Evolutionary conservation across 2,329 filamentous ascomycete species (phyloP), one percentile per base, ranked within the genome.

Genomic region (Phoma herbarum): DNA sequence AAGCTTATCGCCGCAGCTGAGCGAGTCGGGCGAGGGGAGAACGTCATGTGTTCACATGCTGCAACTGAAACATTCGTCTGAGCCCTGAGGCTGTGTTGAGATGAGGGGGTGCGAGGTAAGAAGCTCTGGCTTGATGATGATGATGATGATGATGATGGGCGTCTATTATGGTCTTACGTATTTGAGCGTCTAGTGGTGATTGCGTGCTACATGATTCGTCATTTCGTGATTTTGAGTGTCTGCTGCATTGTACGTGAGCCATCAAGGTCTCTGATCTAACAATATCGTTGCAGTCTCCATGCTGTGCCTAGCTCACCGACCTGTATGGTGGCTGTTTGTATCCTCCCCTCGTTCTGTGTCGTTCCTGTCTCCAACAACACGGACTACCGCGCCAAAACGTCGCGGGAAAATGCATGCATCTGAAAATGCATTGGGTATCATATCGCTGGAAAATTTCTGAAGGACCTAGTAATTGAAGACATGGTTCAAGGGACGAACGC

Each of bases 401-500:
- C 26, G 50, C 50, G 45, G 20, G 26, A 12, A 35, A 54, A 41
- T 35, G 31, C 41, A 18, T 57, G 41, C 50, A 51, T 54, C 20
- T 42, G 11, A 5, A 26, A 42, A 59, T 45, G 51, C 56, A 54
- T 2, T 42, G 56, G 56, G 56, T 59, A 59, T 59, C 56, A 59
- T 59, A 42, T 50, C 9, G 31, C 22, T 46, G 26, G 22, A 59
- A 54, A 46, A 31, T 26, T 28, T 28, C 4, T 18, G 33, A 51
- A 46, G 28, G 26, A 44, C 28, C 9, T 39, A 25, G 35, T 31
- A 33, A 31, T 10, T 41, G 5, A 31, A 28, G 29, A 18, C 41
- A 41, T 20, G 33, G 41, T 52, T 71, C 63, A 70, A 28, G 67
- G 53, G 22, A 23, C 44, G 23, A 70, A 63, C 25, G 61, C 54